Base-by-base conservation (phyloP, 2,329 filamentous ascomycete species). In the Xenosphaeropsis pyriputrescens region DNA sequence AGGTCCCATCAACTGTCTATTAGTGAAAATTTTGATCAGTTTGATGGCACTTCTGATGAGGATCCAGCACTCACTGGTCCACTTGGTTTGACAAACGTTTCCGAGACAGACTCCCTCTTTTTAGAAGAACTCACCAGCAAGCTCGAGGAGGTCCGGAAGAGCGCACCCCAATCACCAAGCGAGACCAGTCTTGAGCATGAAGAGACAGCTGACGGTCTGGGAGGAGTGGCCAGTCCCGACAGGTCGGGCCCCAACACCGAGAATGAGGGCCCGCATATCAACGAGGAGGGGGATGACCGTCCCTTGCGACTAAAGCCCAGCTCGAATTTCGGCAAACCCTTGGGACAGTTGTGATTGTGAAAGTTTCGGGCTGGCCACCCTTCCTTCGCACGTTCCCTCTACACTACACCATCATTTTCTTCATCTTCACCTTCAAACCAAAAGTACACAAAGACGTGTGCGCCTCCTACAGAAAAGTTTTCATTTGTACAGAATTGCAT, bases 91-190 rank as follows among this genome's bases (percentile, higher is more conserved):
- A 60, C 63, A 41, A 75, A 75, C 43, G 65, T 68, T 41, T 68
- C 69, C 1, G 67, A 65, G 1, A 61, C 70, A 35, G 70, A 75
- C 41, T 70, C 72, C 45, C 55, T 66, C 16, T 75, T 75, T 43
- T 64, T 69, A 36, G 57, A 57, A 33, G 56, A 57, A 41, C 51
- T 75, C 13, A 63, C 66, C 29, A 60, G 68, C 47, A 72, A 67
- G 49, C 59, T 75, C 2, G 60, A 64, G 18, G 40, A 41, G 13
- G 39, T 35, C 9, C 19, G 32, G 22, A 29, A 39, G 13, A 41
- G 31, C 18, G 39, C 22, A 18, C 14, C 18, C 14, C 33, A 18
- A 7, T 22, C 33, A 35, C 18, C 33, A 6, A 17, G 15, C 18
- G 33, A 35, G 18, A 18, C 8, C 7, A 26, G 22, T 9, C 22